Base-by-base conservation (phyloP, 139 green algal species). In the Pycnococcus provasolii region DNA sequence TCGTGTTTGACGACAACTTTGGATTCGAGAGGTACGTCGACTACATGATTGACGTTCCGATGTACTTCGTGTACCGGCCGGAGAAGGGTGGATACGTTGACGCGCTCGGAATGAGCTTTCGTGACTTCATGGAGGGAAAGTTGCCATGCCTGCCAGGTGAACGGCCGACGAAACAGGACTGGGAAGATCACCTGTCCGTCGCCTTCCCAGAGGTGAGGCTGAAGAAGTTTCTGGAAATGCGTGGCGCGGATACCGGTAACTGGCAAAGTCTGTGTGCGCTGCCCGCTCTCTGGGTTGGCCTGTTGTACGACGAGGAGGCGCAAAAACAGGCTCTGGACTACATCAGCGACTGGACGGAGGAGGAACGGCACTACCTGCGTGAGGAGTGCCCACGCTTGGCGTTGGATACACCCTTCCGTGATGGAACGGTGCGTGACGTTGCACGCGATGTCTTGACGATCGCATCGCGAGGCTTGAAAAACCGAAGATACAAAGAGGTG, bases 211-310 rank as follows among this genome's bases (percentile, higher is more conserved):
- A 97, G 71, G 89, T 97, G 45, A 80, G 91, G 41, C 75, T 97
- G 15, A 97, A 97, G 76, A 82, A 72, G 37, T 98, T 90, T 71
- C 71, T 99, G 52, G 93, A 99, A 81, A 99, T 99, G 93, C 80
- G 93, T 6, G 93, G 93, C 48, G 91, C 93, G 0, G 93, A 99
- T 73, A 87, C 84, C 11, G 93, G 93, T 1, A 89, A 90, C 5
- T 95, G 82, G 85, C 78, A 81, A 58, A 81, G 87, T 63, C 92
- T 99, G 62, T 96, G 86, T 71, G 89, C 88, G 11, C 81, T 99
- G 61, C 89, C 91, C 1, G 93, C 93, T 8, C 50, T 82, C 6
- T 82, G 77, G 77, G 77, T 81, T 39, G 92, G 92, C 1, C 77
- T 99, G 43, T 75, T 98, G 9, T 99, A 99, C 70, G 88, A 97